phyloP scores from a whole-genome alignment of 1,284 basidiomycete genomes.

The Xerocomus alliaceus region DNA sequence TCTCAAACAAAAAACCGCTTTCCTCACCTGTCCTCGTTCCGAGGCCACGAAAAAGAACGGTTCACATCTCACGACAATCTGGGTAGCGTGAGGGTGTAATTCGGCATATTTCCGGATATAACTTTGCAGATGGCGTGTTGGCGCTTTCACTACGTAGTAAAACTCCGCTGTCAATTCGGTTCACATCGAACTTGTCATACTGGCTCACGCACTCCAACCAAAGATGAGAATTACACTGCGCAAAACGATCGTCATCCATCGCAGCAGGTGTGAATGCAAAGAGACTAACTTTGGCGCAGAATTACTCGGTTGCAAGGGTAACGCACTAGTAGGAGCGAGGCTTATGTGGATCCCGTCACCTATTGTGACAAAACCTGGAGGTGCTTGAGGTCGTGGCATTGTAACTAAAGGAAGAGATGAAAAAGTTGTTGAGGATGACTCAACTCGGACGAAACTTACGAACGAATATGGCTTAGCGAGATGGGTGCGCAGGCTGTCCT shows the following conservation, averaged over 20 bases:
- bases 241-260: neutral
- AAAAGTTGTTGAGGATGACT: no score
- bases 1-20: neutral
- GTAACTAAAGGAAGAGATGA: neutral
- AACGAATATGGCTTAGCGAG: no score
- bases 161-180: slow-evolving; percentile 1
- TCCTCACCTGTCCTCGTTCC: slow-evolving; percentile 43
- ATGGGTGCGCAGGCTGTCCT: no score
- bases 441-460: no score
- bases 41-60: slow-evolving; percentile 49
- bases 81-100: slow-evolving; percentile 56
- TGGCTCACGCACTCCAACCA: slow-evolving; percentile 53
- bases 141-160: slow-evolving; percentile 53
- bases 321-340: neutral
- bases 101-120: slow-evolving; percentile 54
- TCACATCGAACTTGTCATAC: neutral
- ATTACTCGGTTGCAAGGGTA: slow-evolving; percentile 2
- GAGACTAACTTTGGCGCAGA: slow-evolving; percentile 27
- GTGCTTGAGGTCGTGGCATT: slow-evolving; percentile 25
- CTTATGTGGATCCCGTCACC: slow-evolving; percentile 32
- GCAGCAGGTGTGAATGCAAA: neutral
- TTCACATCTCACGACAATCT: slow-evolving; percentile 53
- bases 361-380: slow-evolving; percentile 30
- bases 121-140: slow-evolving; percentile 55
- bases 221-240: slow-evolving; percentile 55